Evolutionary conservation across 208 protist species (phyloP).

Genomic region (Acanthamoeba sp.): DNA sequence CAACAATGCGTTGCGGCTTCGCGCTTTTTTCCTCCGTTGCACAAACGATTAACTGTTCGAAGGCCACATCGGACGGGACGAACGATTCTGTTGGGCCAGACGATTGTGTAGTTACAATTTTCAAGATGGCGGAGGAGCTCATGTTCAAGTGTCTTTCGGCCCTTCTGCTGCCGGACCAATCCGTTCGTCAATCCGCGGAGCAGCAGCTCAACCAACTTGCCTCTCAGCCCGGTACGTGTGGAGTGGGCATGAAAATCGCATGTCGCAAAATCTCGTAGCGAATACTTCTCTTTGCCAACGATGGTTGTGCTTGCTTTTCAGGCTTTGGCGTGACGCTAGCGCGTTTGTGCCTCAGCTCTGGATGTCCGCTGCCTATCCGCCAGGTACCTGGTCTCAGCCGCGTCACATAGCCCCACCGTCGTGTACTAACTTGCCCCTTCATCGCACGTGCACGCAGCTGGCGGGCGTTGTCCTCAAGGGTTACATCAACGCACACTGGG

Average conservation of each 20-base stretch:
- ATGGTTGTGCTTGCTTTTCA: background rate
- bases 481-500: conserved; percentile 68
- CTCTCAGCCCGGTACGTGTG: background rate
- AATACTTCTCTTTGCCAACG: background rate
- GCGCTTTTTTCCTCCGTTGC: too few relatives aligned
- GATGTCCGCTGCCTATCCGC: conserved; percentile 27
- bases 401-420: too few relatives aligned
- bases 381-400: too few relatives aligned
- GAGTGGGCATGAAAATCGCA: background rate
- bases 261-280: background rate
- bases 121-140: conserved; percentile 5
- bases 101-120: background rate
- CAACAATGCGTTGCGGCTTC: too few relatives aligned
- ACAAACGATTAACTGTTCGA: too few relatives aligned
- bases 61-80: too few relatives aligned
- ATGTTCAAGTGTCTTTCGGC: conserved; percentile 22
- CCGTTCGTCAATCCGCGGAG: background rate
- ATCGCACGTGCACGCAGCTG: conserved; percentile 28
- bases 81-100: too few relatives aligned
- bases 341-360: background rate
- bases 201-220: background rate
- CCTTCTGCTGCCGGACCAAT: conserved; percentile 5
- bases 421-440: background rate
- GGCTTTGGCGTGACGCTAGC: conserved; percentile 23
- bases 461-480: conserved; percentile 65